A percentile compares a stretch with the other conserved stretches of the same genome.
phyloP scores from a whole-genome alignment of 2,329 filamentous ascomycete species.

The Alternaria consortialis region DNA sequence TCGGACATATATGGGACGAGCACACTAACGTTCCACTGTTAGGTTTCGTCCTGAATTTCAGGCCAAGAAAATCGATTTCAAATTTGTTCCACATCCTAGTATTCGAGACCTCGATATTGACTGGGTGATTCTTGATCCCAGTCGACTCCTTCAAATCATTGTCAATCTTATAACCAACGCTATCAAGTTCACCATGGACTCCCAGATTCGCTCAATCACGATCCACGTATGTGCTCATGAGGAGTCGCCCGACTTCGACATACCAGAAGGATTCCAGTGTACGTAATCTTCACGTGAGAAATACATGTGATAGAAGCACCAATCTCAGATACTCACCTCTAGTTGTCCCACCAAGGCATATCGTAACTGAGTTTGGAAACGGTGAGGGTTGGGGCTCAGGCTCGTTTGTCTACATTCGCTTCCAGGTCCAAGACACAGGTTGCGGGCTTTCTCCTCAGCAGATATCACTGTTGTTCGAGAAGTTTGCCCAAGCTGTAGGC shows the following conservation, averaged over 20 bases:
- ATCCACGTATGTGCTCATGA: slow-evolving; percentile 49
- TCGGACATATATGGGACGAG: neutral
- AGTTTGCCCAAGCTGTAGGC: slow-evolving; percentile 39
- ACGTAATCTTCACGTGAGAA: neutral
- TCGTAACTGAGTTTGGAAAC: slow-evolving; percentile 23
- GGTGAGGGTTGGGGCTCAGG: slow-evolving; percentile 43
- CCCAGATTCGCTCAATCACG: slow-evolving; percentile 46
- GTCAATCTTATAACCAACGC: slow-evolving; percentile 57
- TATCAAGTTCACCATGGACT: slow-evolving; percentile 57
- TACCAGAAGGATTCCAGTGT: slow-evolving; percentile 30
- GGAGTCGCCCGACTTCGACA: slow-evolving; percentile 43
- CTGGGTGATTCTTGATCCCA: slow-evolving; percentile 55
- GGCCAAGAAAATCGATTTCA: slow-evolving; percentile 40
- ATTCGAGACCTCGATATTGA: slow-evolving; percentile 48
- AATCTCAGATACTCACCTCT: neutral
- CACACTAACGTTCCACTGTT: neutral
- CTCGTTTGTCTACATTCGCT: slow-evolving; percentile 37
- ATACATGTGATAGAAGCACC: neutral
- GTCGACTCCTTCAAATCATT: slow-evolving; percentile 54
- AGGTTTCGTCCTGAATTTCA: slow-evolving; percentile 45
- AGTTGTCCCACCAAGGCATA: slow-evolving; percentile 34
- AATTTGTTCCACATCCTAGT: slow-evolving; percentile 46
- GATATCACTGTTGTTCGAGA: slow-evolving; percentile 43
- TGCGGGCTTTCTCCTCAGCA: slow-evolving; percentile 43
- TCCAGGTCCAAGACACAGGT: slow-evolving; percentile 47